Evolutionary conservation across 345 rosid species (phyloP).

Genomic region (Ailanthus altissimus): DNA sequence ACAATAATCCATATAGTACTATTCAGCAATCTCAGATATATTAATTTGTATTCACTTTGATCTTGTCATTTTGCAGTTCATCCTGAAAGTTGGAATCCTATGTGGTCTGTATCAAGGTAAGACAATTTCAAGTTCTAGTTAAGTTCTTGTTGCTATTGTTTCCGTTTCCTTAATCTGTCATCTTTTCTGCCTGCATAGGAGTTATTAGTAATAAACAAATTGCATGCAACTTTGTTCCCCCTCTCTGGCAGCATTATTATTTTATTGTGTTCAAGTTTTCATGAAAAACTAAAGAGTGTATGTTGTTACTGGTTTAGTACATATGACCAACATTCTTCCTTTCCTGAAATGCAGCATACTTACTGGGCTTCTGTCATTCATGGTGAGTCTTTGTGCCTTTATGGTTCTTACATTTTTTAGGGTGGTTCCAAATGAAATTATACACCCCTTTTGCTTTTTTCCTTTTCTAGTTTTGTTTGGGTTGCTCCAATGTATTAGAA

Average conservation of each 20-base stretch:
- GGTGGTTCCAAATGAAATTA: background rate
- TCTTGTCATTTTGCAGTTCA: slow-evolving; percentile 64
- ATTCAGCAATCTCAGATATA: slow-evolving; percentile 4
- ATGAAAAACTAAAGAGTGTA: background rate
- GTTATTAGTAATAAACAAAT: background rate
- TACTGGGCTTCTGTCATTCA: slow-evolving; percentile 96
- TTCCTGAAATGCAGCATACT: slow-evolving; percentile 77
- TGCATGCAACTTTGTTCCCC: background rate
- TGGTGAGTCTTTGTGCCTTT: slow-evolving; percentile 57
- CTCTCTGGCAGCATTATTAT: background rate
- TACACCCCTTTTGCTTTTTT: slow-evolving; percentile 5
- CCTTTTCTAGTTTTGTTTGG: background rate
- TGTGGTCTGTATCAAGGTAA: slow-evolving; percentile 99
- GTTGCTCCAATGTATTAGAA: background rate
- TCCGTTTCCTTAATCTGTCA: background rate
- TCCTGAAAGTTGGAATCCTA: slow-evolving; percentile 99
- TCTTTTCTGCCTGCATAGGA: background rate
- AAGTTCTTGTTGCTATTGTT: slow-evolving; percentile 3
- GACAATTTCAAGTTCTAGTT: slow-evolving; percentile 16
- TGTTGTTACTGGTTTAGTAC: background rate
- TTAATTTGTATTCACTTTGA: slow-evolving; percentile 10
- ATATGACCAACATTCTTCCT: slow-evolving; percentile 20
- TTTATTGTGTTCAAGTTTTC: background rate
- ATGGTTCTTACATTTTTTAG: background rate
- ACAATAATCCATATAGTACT: slow-evolving; percentile 8